A percentile compares a stretch with the other conserved stretches of the same genome.
phyloP scores from a whole-genome alignment of 108 stramenopile species.

The Poteriospumella lacustris region DNA sequence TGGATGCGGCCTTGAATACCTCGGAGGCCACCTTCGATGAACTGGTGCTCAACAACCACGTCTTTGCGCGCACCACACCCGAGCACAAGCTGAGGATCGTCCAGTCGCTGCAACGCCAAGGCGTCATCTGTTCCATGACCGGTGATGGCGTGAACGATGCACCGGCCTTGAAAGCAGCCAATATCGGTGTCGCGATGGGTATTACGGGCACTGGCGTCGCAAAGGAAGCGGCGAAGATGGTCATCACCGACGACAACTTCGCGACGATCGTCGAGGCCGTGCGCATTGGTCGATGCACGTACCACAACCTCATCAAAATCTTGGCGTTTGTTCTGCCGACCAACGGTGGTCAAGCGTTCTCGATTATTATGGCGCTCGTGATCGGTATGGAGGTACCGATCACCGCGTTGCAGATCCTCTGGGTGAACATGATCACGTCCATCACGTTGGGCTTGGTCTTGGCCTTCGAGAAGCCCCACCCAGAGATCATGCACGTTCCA shows the following conservation, averaged over 20 bases:
- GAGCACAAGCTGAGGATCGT: conserved; percentile 62
- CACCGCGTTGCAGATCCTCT: conserved; percentile 15
- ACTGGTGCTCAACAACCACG: conserved; percentile 34
- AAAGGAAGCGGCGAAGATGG: conserved; percentile 92
- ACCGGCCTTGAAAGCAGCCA: conserved; percentile 68
- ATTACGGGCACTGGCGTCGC: conserved; percentile 89
- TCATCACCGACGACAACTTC: conserved; percentile 84
- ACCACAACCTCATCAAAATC: conserved; percentile 91
- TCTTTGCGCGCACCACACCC: conserved; percentile 81
- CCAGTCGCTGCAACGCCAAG: conserved; percentile 40
- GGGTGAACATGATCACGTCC: conserved; percentile 26
- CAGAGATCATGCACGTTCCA: neutral
- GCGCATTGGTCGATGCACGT: conserved; percentile 52
- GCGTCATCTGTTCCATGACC: conserved; percentile 39
- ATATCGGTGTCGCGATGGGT: conserved; percentile 95
- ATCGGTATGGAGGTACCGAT: neutral
- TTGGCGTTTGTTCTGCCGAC: conserved; percentile 62
- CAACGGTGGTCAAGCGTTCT: neutral
- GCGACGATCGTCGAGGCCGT: conserved; percentile 79
- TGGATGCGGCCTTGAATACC: no score
- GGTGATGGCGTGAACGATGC: conserved; percentile 44
- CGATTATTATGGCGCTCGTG: neutral
- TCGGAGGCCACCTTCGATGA: conserved; percentile 21
- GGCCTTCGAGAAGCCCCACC: neutral
- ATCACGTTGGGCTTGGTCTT: conserved; percentile 13